phyloP scores from a whole-genome alignment of 2,329 filamentous ascomycete genomes.

The Colletotrichum trifolii region DNA sequence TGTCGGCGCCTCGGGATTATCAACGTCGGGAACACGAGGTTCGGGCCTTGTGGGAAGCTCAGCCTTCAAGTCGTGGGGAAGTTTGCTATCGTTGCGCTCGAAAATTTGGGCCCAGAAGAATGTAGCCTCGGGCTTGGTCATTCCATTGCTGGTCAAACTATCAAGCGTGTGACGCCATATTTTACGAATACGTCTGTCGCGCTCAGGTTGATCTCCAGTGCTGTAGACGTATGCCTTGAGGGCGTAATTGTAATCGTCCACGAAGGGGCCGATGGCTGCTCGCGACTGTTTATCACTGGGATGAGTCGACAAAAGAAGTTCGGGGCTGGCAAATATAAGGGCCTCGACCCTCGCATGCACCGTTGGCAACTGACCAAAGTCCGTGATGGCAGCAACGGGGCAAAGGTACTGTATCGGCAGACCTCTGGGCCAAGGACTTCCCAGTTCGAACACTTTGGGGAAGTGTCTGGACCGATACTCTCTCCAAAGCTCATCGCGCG shows the following conservation, averaged over 20 bases:
- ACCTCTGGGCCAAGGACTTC: slow-evolving; percentile 5
- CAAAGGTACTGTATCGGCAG: slow-evolving; percentile 6
- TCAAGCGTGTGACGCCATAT: slow-evolving; percentile 16
- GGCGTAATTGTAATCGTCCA: slow-evolving; percentile 11
- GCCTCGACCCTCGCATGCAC: neutral
- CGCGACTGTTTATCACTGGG: slow-evolving; percentile 1
- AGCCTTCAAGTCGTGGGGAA: neutral
- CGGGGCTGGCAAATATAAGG: slow-evolving; percentile 1
- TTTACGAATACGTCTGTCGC: slow-evolving; percentile 4
- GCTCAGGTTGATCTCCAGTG: neutral
- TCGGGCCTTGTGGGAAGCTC: neutral
- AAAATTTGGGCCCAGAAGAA: slow-evolving; percentile 5
- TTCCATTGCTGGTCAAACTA: neutral
- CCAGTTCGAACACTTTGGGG: slow-evolving; percentile 5
- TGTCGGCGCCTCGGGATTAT: neutral
- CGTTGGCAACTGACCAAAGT: neutral
- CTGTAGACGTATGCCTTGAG: slow-evolving; percentile 3
- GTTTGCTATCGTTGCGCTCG: neutral
- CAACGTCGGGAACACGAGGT: neutral
- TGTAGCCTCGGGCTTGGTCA: slow-evolving; percentile 31
- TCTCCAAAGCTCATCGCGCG: slow-evolving; percentile 11
- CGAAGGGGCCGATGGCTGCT: slow-evolving; percentile 3
- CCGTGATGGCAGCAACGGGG: neutral
- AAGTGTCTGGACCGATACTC: slow-evolving; percentile 3
- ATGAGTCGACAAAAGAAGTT: neutral